phyloP scores from a whole-genome alignment of 495 filamentous ascomycete species.

The Corynascus novoguineensis region DNA sequence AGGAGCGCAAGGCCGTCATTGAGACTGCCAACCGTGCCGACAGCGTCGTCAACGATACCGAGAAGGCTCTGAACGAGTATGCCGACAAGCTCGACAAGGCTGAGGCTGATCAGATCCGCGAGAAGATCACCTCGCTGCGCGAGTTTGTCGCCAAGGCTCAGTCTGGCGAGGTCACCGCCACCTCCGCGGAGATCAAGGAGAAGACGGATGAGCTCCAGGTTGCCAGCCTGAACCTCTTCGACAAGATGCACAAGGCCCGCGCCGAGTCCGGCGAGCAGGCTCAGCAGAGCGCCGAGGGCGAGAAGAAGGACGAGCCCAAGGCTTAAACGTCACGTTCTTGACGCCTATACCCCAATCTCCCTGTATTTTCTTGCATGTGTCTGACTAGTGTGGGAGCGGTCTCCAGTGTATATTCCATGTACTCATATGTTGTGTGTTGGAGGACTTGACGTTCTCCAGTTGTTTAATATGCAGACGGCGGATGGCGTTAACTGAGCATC shows the following conservation, averaged over 20 bases:
- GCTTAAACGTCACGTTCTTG: conserved; percentile 19
- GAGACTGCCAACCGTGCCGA: conserved; percentile 96
- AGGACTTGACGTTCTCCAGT: conserved; percentile 24
- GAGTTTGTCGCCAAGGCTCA: conserved; percentile 94
- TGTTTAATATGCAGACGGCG: conserved; percentile 39
- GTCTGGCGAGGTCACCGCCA: conserved; percentile 78
- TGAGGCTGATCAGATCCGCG: conserved; percentile 82
- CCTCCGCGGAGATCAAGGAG: conserved; percentile 87
- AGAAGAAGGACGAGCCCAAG: conserved; percentile 72
- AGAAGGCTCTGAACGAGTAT: conserved; percentile 96
- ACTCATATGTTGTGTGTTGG: conserved; percentile 39
- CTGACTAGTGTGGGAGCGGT: conserved; percentile 33
- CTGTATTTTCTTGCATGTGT: conserved; percentile 28
- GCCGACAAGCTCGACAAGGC: conserved; percentile 94
- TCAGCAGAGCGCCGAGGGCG: conserved; percentile 56
- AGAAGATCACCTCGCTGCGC: conserved; percentile 86
- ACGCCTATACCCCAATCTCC: conserved; percentile 23
- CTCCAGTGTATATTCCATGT: conserved; percentile 39
- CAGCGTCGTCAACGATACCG: conserved; percentile 92
- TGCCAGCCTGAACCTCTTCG: conserved; percentile 92
- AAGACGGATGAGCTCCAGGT: conserved; percentile 97
- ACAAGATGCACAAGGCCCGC: conserved; percentile 99
- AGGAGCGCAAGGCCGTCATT: conserved; percentile 92
- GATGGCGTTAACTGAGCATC: conserved; percentile 47
- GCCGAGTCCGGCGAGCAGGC: conserved; percentile 51